Percentiles rank a stretch among this genome's conserved stretches.
Evolutionary conservation across 352 stramenopile species (phyloP).

Genomic region (Globisporangium cystogenes): DNA sequence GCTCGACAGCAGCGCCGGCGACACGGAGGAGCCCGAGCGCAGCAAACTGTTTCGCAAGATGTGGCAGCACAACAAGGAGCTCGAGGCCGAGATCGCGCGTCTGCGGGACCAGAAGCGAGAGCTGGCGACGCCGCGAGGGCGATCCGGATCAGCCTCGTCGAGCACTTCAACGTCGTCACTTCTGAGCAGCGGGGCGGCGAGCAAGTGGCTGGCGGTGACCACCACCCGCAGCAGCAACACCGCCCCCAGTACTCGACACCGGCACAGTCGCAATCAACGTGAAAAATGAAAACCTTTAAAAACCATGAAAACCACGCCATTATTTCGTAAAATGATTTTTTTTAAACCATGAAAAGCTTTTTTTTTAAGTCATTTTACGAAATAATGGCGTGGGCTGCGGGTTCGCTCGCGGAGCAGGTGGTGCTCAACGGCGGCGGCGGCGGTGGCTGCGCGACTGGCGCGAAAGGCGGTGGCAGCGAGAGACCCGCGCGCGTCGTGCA

Average conservation of each 20-base stretch:
- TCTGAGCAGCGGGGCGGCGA: neutral
- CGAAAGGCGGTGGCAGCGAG: constrained; percentile 12
- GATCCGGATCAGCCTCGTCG: constrained; percentile 1
- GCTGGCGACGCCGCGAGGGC: constrained; percentile 3
- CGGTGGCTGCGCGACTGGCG: neutral
- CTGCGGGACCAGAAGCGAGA: constrained; percentile 29
- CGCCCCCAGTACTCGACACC: neutral
- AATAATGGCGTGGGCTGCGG: constrained; percentile 17
- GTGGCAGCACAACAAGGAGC: constrained; percentile 37
- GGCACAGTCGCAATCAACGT: no score
- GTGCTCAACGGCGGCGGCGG: constrained; percentile 16
- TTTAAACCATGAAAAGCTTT: no score
- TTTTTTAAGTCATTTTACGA: no score
- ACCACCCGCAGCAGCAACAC: neutral
- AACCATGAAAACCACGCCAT: no score
- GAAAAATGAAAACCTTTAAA: no score
- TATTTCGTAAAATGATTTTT: no score
- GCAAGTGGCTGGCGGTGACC: neutral
- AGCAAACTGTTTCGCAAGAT: constrained; percentile 45
- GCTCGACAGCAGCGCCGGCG: constrained; percentile 15
- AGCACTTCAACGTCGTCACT: neutral
- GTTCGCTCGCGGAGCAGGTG: constrained; percentile 12
- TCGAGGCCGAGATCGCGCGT: constrained; percentile 41
- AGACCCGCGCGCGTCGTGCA: constrained; percentile 39
- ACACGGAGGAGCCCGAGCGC: constrained; percentile 24